Conservation (phyloP, 306 rosid genomes). For the Quercus robur region DNA sequence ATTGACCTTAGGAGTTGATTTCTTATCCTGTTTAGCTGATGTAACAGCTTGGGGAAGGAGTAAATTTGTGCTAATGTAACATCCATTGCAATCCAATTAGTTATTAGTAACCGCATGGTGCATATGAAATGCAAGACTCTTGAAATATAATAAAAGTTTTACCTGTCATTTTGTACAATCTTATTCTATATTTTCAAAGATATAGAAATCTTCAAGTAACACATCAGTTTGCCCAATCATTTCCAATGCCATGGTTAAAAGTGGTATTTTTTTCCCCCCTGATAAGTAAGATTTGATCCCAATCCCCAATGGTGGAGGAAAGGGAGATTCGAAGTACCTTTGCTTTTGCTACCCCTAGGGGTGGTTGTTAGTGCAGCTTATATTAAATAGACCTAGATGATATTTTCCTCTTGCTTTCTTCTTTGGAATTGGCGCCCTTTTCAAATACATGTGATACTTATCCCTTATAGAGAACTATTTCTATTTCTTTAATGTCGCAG, state of each 20-base stretch:
- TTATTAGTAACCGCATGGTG: background rate
- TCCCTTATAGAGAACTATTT: slow-evolving; percentile 15
- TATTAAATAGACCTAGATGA: background rate
- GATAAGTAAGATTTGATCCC: no score
- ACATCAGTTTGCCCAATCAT: background rate
- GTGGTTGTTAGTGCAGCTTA: background rate
- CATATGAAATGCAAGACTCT: background rate
- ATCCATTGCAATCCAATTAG: background rate
- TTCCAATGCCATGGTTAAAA: background rate
- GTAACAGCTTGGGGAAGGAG: background rate
- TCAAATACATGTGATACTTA: slow-evolving; percentile 5
- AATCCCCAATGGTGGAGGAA: no score
- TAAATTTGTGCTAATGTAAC: background rate
- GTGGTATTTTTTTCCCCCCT: background rate
- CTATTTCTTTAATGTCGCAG: slow-evolving; percentile 45
- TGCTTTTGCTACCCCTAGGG: no score
- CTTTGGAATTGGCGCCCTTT: background rate
- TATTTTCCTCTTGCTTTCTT: background rate
- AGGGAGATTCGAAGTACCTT: no score
- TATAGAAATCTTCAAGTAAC: background rate
- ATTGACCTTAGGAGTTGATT: background rate
- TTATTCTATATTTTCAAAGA: background rate
- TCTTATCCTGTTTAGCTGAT: background rate
- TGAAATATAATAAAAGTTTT: background rate
- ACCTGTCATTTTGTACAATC: background rate